Base-by-base conservation (phyloP, 441 rosid species). In the Melastoma candidum region DNA sequence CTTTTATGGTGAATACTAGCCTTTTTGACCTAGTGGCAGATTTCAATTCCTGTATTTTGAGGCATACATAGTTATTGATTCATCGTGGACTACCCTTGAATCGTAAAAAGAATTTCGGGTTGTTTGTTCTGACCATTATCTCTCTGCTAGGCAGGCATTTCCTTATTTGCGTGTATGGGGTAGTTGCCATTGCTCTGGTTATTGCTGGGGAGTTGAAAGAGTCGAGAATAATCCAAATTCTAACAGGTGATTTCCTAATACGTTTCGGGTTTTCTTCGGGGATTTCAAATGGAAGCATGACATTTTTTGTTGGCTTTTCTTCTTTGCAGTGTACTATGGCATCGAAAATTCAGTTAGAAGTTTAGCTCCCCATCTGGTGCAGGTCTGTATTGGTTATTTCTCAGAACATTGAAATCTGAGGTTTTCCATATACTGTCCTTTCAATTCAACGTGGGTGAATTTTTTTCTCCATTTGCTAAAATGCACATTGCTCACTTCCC, bases 161-260 rank as follows among this genome's bases (percentile, higher is more conserved):
- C 47, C 72, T 83, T 75, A 78, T 87, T 59, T 83, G 95, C 73
- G 25, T 81, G 56, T 92, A 92, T 60, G 97, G 97, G 60, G 65
- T 82, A 57, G 48, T 83, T 64, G 85, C 83, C 59, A 68, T 92
- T 29, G 96, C 74, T 8, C 77, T 87, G 70, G 52, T 92, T 65
- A 88, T 92, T 51, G 94, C 84, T 4, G 96, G 95, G 41, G 68
- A 83, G 57, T 59, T 83, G 56, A 80, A 85, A 78, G 94, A 92
- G 68, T 63, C 81, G 53, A 81, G 54, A 57, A 68, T 92, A 63
- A 71, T 76, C 44, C 65, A 83, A 63, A 68, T 81, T 63, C 69
- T 81, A 32, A 82, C 82, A 26, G 87, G 95, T 84, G 70, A 51
- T 32, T 3, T 32, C 41, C 41, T 32, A 4, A 32, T 32, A 2